phyloP scores from a whole-genome alignment of 345 rosid species.

The Angophora floribunda region DNA sequence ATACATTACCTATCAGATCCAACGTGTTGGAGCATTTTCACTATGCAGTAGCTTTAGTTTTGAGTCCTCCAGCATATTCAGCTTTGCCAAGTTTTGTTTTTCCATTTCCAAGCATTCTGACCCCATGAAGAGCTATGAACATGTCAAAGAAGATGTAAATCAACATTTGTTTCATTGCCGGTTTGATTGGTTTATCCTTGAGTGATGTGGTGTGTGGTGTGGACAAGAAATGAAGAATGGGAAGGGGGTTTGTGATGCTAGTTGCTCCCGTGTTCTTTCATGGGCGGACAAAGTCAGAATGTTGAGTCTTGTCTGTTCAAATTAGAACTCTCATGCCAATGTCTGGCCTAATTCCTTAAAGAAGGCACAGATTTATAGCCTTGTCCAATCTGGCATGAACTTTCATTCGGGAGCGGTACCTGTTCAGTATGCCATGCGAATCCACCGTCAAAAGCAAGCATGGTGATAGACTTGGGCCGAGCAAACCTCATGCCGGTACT shows the following conservation, averaged over 20 bases:
- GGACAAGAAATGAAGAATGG: neutral
- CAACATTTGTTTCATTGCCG: neutral
- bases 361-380: neutral
- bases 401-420: neutral
- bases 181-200: neutral
- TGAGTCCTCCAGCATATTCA: neutral
- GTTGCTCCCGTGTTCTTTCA: neutral
- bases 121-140: neutral
- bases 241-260: neutral
- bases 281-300: neutral
- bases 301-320: neutral
- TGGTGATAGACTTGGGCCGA: neutral
- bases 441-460: neutral
- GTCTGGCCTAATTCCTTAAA: neutral
- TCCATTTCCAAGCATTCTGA: neutral
- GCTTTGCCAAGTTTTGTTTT: neutral
- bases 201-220: neutral
- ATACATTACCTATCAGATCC: neutral
- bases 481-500: neutral
- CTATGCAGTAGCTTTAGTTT: neutral
- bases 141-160: neutral
- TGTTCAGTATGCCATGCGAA: neutral
- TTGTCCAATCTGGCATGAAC: neutral
- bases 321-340: neutral
- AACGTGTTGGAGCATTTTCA: neutral